phyloP scores from a whole-genome alignment of 108 stramenopile species.

The Skeletonema potamos region DNA sequence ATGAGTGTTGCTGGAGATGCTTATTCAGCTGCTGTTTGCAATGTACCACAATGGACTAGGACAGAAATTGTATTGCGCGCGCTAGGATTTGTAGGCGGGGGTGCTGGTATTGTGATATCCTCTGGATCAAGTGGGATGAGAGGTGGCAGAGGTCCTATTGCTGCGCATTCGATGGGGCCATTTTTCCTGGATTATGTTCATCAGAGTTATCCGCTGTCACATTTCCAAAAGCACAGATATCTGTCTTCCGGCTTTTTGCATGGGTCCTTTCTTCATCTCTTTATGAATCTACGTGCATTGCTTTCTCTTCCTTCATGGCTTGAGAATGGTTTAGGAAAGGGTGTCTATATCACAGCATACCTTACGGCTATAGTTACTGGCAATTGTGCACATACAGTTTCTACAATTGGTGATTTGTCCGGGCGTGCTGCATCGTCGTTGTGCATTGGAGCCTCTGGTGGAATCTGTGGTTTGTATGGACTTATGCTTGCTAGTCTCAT shows the following conservation, averaged over 20 bases:
- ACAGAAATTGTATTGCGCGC: constrained; percentile 29
- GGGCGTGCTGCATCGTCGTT: constrained; percentile 31
- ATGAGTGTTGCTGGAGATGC: constrained; percentile 32
- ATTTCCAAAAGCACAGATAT: constrained; percentile 67
- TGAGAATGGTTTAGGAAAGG: constrained; percentile 50
- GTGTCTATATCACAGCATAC: constrained; percentile 71
- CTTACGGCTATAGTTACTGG: constrained; percentile 63
- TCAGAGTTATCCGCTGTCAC: constrained; percentile 42
- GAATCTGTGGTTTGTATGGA: constrained; percentile 78
- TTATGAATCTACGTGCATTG: constrained; percentile 58
- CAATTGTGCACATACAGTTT: constrained; percentile 53
- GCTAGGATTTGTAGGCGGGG: constrained; percentile 30
- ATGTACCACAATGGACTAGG: constrained; percentile 49
- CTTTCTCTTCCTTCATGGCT: constrained; percentile 65
- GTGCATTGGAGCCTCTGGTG: constrained; percentile 73
- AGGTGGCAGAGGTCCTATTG: constrained; percentile 29
- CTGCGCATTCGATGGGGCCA: constrained; percentile 51
- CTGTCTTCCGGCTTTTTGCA: constrained; percentile 79
- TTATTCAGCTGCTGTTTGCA: constrained; percentile 19
- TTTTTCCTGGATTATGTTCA: constrained; percentile 59
- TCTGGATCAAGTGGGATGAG: constrained; percentile 25
- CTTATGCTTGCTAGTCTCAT: constrained; percentile 62
- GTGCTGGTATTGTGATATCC: constrained; percentile 29
- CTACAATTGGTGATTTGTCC: constrained; percentile 24
- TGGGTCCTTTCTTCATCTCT: constrained; percentile 63